Base-by-base conservation (phyloP, 1,139 yeast species). In the Debaryomyces udenii region DNA sequence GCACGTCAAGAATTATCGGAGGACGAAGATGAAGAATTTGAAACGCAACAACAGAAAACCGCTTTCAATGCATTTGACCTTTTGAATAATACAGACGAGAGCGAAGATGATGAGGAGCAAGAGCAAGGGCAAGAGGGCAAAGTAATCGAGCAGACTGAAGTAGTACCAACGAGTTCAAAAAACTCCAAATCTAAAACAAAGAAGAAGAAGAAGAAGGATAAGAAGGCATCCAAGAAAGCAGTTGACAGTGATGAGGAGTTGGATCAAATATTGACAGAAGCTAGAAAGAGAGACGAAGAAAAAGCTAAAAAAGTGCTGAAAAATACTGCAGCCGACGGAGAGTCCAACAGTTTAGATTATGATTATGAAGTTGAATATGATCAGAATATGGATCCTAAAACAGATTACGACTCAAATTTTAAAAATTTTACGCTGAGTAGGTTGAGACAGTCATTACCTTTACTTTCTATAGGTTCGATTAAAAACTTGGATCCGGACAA, bases 401-500 rank as follows among this genome's bases (percentile, higher is more conserved):
- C 48, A 3, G 48, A 57, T 6, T 62, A 57, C 38, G 78, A 73
- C 42, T 64, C 74, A 7, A 69, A 70, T 45, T 75, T 70, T 52
- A 60, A 74, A 48, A 57, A 68, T 53, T 70, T 80, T 59, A 69
- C 85, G 18, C 52, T 71, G 13, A 53, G 62, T 24, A 64, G 76
- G 53, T 65, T 75, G 42, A 64, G 56, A 41, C 57, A 57, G 39
- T 65, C 72, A 23, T 46, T 70, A 29, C 63, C 66, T 4, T 60
- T 77, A 31, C 63, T 82, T 26, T 68, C 73, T 9, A 59, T 82
- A 6, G 57, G 55, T 2, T 70, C 78, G 34, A 59, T 74, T 3
- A 78, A 76, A 43, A 78, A 82, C 46, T 68, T 89, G 35, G 95
- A 89, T 56, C 87, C 95, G 2, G 96, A 88, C 53, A 78, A 79